phyloP scores from a whole-genome alignment of 2,329 filamentous ascomycete species.

The Emmonsiellopsis sp. region DNA sequence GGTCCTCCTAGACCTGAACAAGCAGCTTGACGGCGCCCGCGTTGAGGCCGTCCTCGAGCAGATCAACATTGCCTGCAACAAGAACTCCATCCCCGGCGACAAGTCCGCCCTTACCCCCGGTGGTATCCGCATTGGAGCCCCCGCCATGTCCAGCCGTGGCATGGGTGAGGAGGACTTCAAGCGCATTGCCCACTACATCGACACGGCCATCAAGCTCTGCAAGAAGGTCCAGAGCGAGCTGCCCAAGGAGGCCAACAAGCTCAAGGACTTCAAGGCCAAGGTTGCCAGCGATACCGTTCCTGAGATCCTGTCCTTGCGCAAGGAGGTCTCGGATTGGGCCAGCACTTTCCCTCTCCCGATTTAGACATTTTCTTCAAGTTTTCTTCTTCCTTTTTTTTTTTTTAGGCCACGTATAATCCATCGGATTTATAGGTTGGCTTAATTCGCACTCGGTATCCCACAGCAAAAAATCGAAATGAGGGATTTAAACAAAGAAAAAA shows the following conservation, averaged over 20 bases:
- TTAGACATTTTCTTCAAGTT: constrained; percentile 18
- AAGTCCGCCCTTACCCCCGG: constrained; percentile 91
- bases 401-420: not conserved
- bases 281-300: constrained; percentile 66
- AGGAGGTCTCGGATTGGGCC: constrained; percentile 85
- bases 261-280: constrained; percentile 98
- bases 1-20: constrained; percentile 83
- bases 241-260: constrained; percentile 97
- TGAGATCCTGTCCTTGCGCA: constrained; percentile 75
- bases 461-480: not conserved
- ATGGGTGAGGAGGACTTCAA: constrained; percentile 90
- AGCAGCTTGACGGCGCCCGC: constrained; percentile 78
- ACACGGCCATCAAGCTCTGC: constrained; percentile 78
- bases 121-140: constrained; percentile 91
- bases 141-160: constrained; percentile 93
- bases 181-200: constrained; percentile 81
- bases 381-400: not conserved
- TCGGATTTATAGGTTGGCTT: not conserved
- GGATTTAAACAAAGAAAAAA: constrained; percentile 1
- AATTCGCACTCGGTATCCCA: not conserved
- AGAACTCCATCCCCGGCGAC: constrained; percentile 97
- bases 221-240: constrained; percentile 75
- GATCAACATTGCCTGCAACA: constrained; percentile 99
- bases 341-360: constrained; percentile 79
- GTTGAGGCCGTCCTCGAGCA: constrained; percentile 94